A percentile compares a stretch with the other conserved stretches of the same genome.
Evolutionary conservation across 352 stramenopile genomes (phyloP).

Genomic region (Globisporangium paddicum): DNA sequence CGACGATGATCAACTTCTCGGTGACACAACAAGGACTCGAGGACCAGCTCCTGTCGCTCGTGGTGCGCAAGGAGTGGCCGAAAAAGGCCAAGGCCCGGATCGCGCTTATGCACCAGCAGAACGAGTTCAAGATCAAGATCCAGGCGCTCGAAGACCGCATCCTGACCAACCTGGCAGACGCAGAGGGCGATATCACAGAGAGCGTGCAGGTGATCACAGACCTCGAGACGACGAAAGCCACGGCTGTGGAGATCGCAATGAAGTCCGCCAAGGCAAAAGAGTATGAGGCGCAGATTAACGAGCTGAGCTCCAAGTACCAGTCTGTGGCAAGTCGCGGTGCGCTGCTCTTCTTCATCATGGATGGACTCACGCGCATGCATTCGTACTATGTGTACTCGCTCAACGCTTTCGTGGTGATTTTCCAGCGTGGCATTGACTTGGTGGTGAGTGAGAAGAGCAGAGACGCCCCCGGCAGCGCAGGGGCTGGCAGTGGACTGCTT

Average conservation of each 20-base stretch:
- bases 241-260: constrained; percentile 77
- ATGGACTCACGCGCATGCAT: constrained; percentile 90
- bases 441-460: constrained; percentile 45
- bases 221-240: constrained; percentile 92
- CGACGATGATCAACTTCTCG: constrained; percentile 90
- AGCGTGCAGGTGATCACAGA: constrained; percentile 95
- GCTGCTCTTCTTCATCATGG: constrained; percentile 95
- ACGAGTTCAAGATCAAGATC: constrained; percentile 88
- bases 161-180: constrained; percentile 71
- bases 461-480: constrained; percentile 15
- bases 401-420: constrained; percentile 94
- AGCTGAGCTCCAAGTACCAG: constrained; percentile 91
- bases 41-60: constrained; percentile 85
- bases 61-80: constrained; percentile 89
- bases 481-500: constrained; percentile 31
- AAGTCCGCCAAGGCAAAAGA: constrained; percentile 75
- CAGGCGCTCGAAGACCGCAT: constrained; percentile 89
- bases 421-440: constrained; percentile 93
- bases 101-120: constrained; percentile 85
- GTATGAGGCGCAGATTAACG: constrained; percentile 76
- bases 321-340: constrained; percentile 87
- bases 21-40: constrained; percentile 88
- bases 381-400: constrained; percentile 95
- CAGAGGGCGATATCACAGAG: constrained; percentile 90
- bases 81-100: constrained; percentile 77